Evolutionary conservation across 2,329 filamentous ascomycete genomes (phyloP).

Genomic region (Mycogone perniciosa): DNA sequence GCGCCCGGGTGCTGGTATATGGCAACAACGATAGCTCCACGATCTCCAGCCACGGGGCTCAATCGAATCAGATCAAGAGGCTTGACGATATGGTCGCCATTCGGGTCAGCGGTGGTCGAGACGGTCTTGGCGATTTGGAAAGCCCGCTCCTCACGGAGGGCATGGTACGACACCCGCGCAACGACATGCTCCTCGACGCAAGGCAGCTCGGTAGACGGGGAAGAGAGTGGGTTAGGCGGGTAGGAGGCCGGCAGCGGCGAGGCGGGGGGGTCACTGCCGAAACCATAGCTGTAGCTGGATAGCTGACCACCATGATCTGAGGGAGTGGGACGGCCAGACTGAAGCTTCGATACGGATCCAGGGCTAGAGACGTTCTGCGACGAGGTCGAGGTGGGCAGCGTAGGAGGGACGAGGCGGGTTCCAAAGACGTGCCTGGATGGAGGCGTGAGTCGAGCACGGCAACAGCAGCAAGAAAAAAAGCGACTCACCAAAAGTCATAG

Average conservation of each 20-base stretch:
- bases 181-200: conserved; percentile 62
- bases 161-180: conserved; percentile 76
- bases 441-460: background rate
- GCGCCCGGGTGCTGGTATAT: conserved; percentile 74
- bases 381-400: conserved; percentile 41
- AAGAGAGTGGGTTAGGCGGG: conserved; percentile 27
- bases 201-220: conserved; percentile 39
- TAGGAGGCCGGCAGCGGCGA: conserved; percentile 31
- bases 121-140: conserved; percentile 77
- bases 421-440: conserved; percentile 57
- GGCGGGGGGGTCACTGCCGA: conserved; percentile 34
- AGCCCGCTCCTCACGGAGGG: conserved; percentile 76
- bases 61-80: conserved; percentile 75
- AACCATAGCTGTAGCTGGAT: conserved; percentile 28
- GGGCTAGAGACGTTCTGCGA: conserved; percentile 39
- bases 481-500: conserved; percentile 77
- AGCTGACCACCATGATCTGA: conserved; percentile 28
- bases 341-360: conserved; percentile 35
- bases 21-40: conserved; percentile 65
- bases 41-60: conserved; percentile 60
- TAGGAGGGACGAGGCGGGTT: conserved; percentile 50
- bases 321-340: conserved; percentile 38
- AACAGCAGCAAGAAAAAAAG: background rate
- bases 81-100: conserved; percentile 68
- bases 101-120: conserved; percentile 62